These are phyloP conservation scores for Russula sp. DNA, from an alignment of 768 basidiomycete species.

Conservation along the genomic window DNA sequence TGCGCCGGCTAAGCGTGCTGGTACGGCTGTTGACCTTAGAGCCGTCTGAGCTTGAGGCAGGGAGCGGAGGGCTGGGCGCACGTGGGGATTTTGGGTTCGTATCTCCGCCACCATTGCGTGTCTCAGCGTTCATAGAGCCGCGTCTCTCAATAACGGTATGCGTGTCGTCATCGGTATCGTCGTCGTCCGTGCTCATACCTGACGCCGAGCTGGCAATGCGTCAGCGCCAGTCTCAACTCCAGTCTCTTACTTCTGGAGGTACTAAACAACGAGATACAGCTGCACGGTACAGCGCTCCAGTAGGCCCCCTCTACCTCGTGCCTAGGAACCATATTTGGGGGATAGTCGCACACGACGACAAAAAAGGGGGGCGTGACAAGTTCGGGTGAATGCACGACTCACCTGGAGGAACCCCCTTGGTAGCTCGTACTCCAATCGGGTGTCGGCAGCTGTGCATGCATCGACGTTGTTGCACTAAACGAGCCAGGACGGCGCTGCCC, in stretches of 20 bases:
- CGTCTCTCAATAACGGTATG: conserved; percentile 16
- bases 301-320: background rate
- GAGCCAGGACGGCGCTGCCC: conserved; percentile 30
- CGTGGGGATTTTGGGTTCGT: conserved; percentile 6
- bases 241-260: background rate
- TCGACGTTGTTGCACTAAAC: conserved; percentile 24
- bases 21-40: conserved; percentile 37
- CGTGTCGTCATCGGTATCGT: conserved; percentile 51
- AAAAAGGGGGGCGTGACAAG: background rate
- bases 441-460: conserved; percentile 31
- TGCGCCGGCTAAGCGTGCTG: conserved; percentile 33
- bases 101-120: conserved; percentile 5
- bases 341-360: background rate
- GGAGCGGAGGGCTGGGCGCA: conserved; percentile 13
- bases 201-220: conserved; percentile 40
- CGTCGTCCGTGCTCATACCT: conserved; percentile 46
- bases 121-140: conserved; percentile 9
- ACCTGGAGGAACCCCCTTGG: conserved; percentile 81
- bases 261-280: background rate
- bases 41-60: conserved; percentile 34
- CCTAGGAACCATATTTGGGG: background rate
- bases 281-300: background rate
- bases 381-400: conserved; percentile 23
- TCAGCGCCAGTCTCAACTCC: background rate
- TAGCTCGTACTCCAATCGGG: conserved; percentile 83